Percentiles rank a stretch among this genome's conserved stretches.
phyloP scores from a whole-genome alignment of 2,329 filamentous ascomycete species.

The Trichoderma atrobrunneum region DNA sequence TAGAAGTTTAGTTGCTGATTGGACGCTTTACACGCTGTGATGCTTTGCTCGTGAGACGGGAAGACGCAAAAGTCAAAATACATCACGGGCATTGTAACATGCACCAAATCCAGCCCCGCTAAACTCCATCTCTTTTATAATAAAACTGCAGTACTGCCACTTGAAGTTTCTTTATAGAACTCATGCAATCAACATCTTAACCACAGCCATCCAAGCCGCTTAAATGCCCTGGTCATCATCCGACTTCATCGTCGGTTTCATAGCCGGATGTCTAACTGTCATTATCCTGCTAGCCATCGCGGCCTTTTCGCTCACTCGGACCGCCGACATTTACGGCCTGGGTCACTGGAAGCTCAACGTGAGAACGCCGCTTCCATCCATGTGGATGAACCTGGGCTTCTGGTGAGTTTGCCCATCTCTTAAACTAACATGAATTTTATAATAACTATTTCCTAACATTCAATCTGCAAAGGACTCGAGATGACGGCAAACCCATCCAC shows the following conservation, averaged over 20 bases:
- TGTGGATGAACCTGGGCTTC: conserved; percentile 65
- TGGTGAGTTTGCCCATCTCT: conserved; percentile 35
- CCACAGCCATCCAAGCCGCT: not conserved
- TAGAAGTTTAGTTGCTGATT: not conserved
- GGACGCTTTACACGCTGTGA: not conserved
- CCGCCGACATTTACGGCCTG: conserved; percentile 43
- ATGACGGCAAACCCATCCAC: conserved; percentile 31
- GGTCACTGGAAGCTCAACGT: conserved; percentile 57
- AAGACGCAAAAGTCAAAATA: not conserved
- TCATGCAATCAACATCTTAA: not conserved
- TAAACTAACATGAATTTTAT: not conserved
- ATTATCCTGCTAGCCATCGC: not conserved
- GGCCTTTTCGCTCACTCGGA: not conserved
- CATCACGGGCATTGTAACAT: not conserved
- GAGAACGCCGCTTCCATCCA: conserved; percentile 43
- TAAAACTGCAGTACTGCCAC: not conserved
- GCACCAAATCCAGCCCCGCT: not conserved
- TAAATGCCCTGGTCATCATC: not conserved
- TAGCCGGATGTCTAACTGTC: not conserved
- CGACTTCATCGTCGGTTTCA: not conserved
- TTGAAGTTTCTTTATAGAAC: no score
- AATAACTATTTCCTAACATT: not conserved
- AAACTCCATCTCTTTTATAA: not conserved
- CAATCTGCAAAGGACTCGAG: conserved; percentile 28
- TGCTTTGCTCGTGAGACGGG: not conserved